Evolutionary conservation across 2,329 filamentous ascomycete genomes (phyloP).

Genomic region (Monilinia polystroma): DNA sequence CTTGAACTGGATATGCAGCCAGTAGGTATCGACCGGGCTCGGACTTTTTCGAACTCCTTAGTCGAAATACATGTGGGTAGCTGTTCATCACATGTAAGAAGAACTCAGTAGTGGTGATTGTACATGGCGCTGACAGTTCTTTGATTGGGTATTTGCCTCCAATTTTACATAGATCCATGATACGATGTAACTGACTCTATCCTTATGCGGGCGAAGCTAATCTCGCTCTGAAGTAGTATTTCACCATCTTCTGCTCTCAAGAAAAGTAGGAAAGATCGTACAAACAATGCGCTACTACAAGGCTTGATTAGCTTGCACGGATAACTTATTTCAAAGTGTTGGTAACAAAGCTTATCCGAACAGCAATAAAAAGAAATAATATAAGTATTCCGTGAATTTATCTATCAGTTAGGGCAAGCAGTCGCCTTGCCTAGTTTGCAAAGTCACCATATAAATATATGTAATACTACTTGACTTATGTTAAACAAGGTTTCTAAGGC

Average conservation of each 20-base stretch:
- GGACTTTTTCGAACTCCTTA: constrained; percentile 14
- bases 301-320: neutral
- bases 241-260: neutral
- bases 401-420: no score
- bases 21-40: neutral
- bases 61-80: neutral
- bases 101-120: no score
- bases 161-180: neutral
- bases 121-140: no score
- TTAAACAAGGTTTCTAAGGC: no score
- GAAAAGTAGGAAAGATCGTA: neutral
- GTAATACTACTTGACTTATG: no score
- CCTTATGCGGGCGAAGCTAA: neutral
- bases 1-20: no score
- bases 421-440: no score
- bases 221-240: neutral
- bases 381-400: neutral
- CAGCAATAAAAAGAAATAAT: neutral
- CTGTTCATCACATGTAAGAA: no score
- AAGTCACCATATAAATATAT: no score
- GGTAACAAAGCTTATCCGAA: constrained; percentile 7
- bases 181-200: neutral
- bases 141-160: no score
- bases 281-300: neutral
- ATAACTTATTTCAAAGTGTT: neutral